Percentiles rank a stretch among this genome's conserved stretches.
These are phyloP conservation scores for Trametes sp. DNA, from an alignment of 1,284 basidiomycete genomes.

Conservation along the genomic window DNA sequence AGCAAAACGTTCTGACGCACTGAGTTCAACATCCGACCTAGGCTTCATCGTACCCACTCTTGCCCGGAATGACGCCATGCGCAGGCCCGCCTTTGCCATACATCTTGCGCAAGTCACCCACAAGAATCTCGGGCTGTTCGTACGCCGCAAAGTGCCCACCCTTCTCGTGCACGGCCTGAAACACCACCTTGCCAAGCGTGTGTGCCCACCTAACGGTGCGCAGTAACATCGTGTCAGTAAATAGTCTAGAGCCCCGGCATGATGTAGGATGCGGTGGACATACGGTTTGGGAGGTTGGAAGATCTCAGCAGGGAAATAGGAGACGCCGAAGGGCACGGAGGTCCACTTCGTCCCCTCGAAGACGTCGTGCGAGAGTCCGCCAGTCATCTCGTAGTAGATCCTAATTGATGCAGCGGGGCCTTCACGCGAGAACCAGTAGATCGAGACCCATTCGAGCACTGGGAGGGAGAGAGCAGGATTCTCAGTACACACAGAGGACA, in stretches of 20 bases:
- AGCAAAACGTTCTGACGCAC: too few relatives aligned
- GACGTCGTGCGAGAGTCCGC: background rate
- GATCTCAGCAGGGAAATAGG: background rate
- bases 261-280: background rate
- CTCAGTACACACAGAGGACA: background rate
- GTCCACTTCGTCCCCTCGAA: background rate
- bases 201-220: too few relatives aligned
- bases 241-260: too few relatives aligned
- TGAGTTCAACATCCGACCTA: too few relatives aligned
- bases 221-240: too few relatives aligned
- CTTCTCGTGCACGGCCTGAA: conserved; percentile 31
- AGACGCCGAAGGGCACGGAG: background rate
- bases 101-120: conserved; percentile 38
- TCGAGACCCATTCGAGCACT: background rate
- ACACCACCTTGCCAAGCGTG: conserved; percentile 38
- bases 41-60: conserved; percentile 32
- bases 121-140: conserved; percentile 39
- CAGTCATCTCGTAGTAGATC: background rate
- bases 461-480: background rate
- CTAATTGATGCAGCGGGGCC: background rate
- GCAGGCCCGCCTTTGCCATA: conserved; percentile 41
- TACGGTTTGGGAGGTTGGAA: background rate
- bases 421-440: background rate
- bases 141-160: conserved; percentile 44
- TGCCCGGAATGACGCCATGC: conserved; percentile 35